phyloP scores from a whole-genome alignment of 2,329 filamentous ascomycete genomes.

The Coniochaeta sp. region DNA sequence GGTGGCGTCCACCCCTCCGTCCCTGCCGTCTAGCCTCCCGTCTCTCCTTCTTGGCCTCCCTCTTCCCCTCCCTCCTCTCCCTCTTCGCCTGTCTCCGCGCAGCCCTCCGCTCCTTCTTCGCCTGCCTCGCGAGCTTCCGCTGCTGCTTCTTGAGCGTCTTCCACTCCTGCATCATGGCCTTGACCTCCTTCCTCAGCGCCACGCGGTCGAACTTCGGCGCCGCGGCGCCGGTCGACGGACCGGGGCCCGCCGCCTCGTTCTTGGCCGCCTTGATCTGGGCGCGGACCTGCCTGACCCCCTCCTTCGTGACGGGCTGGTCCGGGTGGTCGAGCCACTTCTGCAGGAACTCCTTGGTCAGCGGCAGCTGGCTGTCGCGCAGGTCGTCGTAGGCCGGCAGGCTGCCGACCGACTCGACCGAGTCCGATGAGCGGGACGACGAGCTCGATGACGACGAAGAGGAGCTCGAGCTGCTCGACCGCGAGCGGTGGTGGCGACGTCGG shows the following conservation, averaged over 20 bases:
- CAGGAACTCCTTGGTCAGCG: slow-evolving; percentile 35
- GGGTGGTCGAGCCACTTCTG: slow-evolving; percentile 41
- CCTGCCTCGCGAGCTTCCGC: slow-evolving; percentile 20
- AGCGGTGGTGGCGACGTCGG: slow-evolving; percentile 11
- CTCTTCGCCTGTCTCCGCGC: slow-evolving; percentile 22
- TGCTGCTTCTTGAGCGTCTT: slow-evolving; percentile 30
- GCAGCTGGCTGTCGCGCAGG: slow-evolving; percentile 39
- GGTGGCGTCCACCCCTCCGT: not conserved
- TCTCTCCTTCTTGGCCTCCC: slow-evolving; percentile 12
- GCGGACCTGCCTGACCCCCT: slow-evolving; percentile 31
- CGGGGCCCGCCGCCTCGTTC: not conserved
- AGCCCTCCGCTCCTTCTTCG: slow-evolving; percentile 21
- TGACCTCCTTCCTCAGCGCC: slow-evolving; percentile 35
- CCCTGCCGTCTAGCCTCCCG: not conserved
- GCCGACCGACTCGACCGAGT: slow-evolving; percentile 34
- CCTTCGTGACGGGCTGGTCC: slow-evolving; percentile 38
- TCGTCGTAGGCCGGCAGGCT: slow-evolving; percentile 48
- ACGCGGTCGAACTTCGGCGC: slow-evolving; percentile 17
- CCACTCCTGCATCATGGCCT: slow-evolving; percentile 34
- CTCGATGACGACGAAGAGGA: slow-evolving; percentile 23
- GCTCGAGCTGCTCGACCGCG: slow-evolving; percentile 20
- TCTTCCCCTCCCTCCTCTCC: slow-evolving; percentile 11
- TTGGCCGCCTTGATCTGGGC: slow-evolving; percentile 34
- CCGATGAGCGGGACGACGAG: slow-evolving; percentile 17
- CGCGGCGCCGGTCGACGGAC: not conserved